Evolutionary conservation across 2,329 filamentous ascomycete genomes (phyloP).

Genomic region (Fusarium torulosum): DNA sequence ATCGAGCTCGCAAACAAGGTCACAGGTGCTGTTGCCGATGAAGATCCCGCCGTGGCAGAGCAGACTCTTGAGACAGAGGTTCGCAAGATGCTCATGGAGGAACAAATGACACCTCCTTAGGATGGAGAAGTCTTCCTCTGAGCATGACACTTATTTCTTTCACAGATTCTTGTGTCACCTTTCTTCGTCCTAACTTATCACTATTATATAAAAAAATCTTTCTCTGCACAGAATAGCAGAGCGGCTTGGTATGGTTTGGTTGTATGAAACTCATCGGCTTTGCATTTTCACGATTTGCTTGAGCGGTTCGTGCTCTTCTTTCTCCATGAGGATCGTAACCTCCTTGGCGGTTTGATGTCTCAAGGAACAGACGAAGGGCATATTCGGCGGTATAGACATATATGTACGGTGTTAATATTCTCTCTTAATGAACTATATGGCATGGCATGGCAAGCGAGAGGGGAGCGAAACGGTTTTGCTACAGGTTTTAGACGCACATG

Average conservation of each 20-base stretch:
- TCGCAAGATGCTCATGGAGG: slow-evolving; percentile 58
- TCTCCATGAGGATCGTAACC: slow-evolving; percentile 5
- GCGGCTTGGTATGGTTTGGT: slow-evolving; percentile 22
- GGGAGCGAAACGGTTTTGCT: slow-evolving; percentile 26
- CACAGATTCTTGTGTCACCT: slow-evolving; percentile 1
- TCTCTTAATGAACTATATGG: slow-evolving; percentile 29
- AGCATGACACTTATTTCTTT: slow-evolving; percentile 1
- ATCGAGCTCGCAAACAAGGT: slow-evolving; percentile 81
- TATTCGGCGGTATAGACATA: slow-evolving; percentile 2
- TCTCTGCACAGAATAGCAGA: slow-evolving; percentile 34
- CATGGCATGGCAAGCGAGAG: slow-evolving; percentile 23
- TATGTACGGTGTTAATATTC: slow-evolving; percentile 14
- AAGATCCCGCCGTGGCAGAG: slow-evolving; percentile 45
- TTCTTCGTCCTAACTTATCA: slow-evolving; percentile 7
- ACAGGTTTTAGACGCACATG: slow-evolving; percentile 26
- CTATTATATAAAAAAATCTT: slow-evolving; percentile 13
- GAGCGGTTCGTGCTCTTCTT: slow-evolving; percentile 4
- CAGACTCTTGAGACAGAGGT: slow-evolving; percentile 60
- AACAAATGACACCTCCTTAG: slow-evolving; percentile 57
- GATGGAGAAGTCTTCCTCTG: slow-evolving; percentile 28
- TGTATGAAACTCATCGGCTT: slow-evolving; percentile 27
- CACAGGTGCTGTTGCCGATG: slow-evolving; percentile 57
- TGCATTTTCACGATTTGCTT: slow-evolving; percentile 13
- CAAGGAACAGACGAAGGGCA: background rate
- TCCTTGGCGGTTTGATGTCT: slow-evolving; percentile 9